Evolutionary conservation across 805 yeast species (phyloP), one percentile per base, ranked within the genome.

Genomic region (Kazachstania martiniae): DNA sequence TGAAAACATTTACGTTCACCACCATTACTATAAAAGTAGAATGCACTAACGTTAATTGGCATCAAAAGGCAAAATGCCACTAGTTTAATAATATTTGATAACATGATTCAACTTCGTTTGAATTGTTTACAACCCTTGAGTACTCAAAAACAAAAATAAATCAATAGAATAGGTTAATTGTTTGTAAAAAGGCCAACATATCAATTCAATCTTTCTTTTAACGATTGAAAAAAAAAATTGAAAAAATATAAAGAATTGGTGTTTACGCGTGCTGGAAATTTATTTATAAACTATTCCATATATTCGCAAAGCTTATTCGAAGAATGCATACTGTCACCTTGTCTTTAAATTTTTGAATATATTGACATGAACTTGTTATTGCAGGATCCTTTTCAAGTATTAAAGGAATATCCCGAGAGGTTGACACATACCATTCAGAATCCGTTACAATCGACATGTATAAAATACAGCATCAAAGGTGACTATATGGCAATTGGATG

Each of bases 371-470:
- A 87, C 54, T 62, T 86, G 21, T 66, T 91, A 8, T 65, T 89
- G 16, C 72, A 83, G 41, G 97, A 87, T 56, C 96, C 96, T 3
- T 84, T 85, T 54, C 74, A 89, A 2, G 86, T 89, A 15, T 78
- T 94, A 14, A 85, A 84, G 48, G 97, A 87, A 50, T 87, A 72
- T 46, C 97, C 97, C 0, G 95, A 87, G 39, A 69, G 78, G 1
- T 68, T 84, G n/a, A 70, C 80, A 2, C 75, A 75, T 38, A 75
- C 87, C 0, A 58, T 85, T 9, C 52, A 46, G 27, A 71, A 70
- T 9, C 74, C 73, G 34, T 78, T 85, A 2, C 74, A 70, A 27
- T 67, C 83, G 0, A 79, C 84, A 7, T 72, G 72, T 37, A 66
- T 86, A 25, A 72, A 70, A 49, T 82, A 74, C 61, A 82, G 74